These are phyloP conservation scores for Carex scoparia DNA, from an alignment of 176 grass and related monocot genomes.

Conservation along the genomic window DNA sequence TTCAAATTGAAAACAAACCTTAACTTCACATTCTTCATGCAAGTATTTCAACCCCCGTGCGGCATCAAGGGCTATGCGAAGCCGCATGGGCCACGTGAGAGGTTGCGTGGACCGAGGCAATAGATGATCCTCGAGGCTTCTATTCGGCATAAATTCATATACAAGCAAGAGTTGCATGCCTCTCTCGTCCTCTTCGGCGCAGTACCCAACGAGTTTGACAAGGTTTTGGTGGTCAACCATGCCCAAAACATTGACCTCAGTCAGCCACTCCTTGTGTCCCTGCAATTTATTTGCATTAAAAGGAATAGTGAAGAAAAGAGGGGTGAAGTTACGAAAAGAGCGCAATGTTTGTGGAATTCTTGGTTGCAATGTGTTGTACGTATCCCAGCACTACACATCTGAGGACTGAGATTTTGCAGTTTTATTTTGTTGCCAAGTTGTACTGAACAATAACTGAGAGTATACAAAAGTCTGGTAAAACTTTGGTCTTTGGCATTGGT, in stretches of 20 bases:
- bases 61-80: slow-evolving; percentile 60
- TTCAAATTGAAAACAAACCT: slow-evolving; percentile 33
- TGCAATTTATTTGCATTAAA: background rate
- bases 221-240: slow-evolving; percentile 74
- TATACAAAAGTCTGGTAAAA: background rate
- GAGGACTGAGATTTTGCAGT: background rate
- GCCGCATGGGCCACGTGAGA: slow-evolving; percentile 66
- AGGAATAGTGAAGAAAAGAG: background rate
- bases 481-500: background rate
- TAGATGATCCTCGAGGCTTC: slow-evolving; percentile 62
- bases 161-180: slow-evolving; percentile 82
- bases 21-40: slow-evolving; percentile 73
- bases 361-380: background rate
- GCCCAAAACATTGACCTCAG: slow-evolving; percentile 83
- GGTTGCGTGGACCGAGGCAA: slow-evolving; percentile 35
- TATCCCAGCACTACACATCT: background rate
- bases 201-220: slow-evolving; percentile 80
- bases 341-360: background rate
- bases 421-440: background rate
- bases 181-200: slow-evolving; percentile 78
- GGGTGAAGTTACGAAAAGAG: background rate
- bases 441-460: background rate
- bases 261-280: slow-evolving; percentile 90
- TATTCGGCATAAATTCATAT: slow-evolving; percentile 85
- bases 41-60: slow-evolving; percentile 68